Evolutionary conservation across 2,329 filamentous ascomycete genomes (phyloP), one percentile per base, ranked within the genome.

Genomic region (Fusarium penzigii): DNA sequence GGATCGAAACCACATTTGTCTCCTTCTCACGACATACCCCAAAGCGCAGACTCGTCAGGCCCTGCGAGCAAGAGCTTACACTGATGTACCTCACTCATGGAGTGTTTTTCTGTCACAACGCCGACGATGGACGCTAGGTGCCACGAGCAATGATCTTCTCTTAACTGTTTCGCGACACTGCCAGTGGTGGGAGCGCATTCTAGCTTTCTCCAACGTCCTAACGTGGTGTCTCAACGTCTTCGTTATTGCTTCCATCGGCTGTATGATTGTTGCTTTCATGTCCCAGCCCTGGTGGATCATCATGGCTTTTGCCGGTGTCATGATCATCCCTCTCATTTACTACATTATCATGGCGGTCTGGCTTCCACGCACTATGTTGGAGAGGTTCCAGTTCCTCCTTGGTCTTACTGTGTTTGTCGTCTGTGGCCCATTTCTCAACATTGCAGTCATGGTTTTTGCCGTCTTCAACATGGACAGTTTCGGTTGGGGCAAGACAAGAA

Each of bases 11-110:
- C 61, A 64, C 39, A 63, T 64, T 48, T 64, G 62, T 9, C 53
- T 58, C 2, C 62, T 64, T 41, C 62, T 64, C 13, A 62, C 62
- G 0, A 62, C 55, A 1, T 71, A 65, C 39, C 71, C 72, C 3
- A 59, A 72, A 39, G 67, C 67, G 4, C 65, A 67, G 39, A 76
- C 72, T 6, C 64, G 71, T 1, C 74, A 76, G 53, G 72, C 73
- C 1, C 60, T 76, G 8, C 60, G 65, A n/a, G 73, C 74, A 6
- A 64, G 68, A 20, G 73, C 73, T 9, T 74, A 65, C 54, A 75
- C 73, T 2, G 69, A 72, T 46, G 72, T 73, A 10, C 72, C 72
- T 2, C 67, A 71, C 49, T 64, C 65, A 16, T 68, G 71, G 64
- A 69, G 65, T 25, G 73, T 76, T 29, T 77, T 75, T 52, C 61